phyloP scores from a whole-genome alignment of 2,329 filamentous ascomycete species.

The Chaetomiaceae sp. region DNA sequence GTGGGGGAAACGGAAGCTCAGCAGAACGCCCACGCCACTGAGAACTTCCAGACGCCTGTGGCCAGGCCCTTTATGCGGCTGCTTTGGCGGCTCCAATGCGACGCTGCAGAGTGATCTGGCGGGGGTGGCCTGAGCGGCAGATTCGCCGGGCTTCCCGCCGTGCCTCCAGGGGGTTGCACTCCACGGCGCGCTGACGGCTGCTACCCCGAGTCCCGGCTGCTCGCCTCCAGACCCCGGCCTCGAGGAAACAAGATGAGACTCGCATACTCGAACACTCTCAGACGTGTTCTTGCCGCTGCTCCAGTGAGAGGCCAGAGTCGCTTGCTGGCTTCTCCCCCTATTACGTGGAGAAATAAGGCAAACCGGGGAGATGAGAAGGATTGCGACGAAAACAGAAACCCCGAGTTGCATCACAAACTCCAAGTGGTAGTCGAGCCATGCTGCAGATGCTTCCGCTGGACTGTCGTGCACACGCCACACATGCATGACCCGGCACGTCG shows the following conservation, averaged over 20 bases:
- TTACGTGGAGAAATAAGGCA: background rate
- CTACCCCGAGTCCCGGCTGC: conserved; percentile 12
- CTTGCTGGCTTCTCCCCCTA: background rate
- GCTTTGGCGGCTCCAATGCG: conserved; percentile 5
- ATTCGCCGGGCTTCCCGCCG: conserved; percentile 17
- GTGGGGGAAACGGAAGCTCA: conserved; percentile 15
- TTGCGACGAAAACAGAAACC: background rate
- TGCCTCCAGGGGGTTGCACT: conserved; percentile 14
- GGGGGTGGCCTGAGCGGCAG: conserved; percentile 16
- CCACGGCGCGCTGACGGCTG: conserved; percentile 19
- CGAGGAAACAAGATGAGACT: conserved; percentile 26
- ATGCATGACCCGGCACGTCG: background rate
- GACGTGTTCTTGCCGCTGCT: conserved; percentile 1
- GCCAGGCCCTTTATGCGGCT: conserved; percentile 17
- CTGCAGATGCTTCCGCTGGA: background rate
- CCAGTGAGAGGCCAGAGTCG: background rate
- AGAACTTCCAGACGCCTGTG: conserved; percentile 23
- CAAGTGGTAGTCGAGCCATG: background rate
- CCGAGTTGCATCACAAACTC: background rate
- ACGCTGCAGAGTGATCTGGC: conserved; percentile 22
- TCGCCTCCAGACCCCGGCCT: conserved; percentile 29
- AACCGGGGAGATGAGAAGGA: background rate
- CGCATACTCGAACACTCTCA: conserved; percentile 9
- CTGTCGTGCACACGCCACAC: background rate
- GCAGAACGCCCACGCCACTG: conserved; percentile 20